phyloP scores from a whole-genome alignment of 139 green algal genomes.

The Auxenochlorella pyrenoidosa region DNA sequence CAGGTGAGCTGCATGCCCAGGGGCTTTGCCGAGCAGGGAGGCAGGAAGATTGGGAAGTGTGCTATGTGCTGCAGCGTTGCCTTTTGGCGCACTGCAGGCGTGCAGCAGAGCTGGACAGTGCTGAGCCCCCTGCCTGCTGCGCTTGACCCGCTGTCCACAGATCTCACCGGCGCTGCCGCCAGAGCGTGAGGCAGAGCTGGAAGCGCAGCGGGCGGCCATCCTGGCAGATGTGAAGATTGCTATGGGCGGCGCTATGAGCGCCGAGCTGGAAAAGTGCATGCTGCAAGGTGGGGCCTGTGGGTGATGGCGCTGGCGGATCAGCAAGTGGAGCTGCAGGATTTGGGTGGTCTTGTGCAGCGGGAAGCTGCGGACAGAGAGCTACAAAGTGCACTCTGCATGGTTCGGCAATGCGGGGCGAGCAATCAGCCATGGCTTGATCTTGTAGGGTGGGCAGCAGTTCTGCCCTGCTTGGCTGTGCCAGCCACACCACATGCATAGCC shows the following conservation, averaged over 20 bases:
- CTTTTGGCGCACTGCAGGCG: too few species aligned
- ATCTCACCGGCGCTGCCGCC: background rate
- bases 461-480: background rate
- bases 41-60: too few species aligned
- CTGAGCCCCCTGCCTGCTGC: background rate
- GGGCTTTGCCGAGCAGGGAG: too few species aligned
- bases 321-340: too few species aligned
- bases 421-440: too few species aligned
- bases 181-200: constrained; percentile 11
- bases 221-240: constrained; percentile 41
- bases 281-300: background rate
- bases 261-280: constrained; percentile 44
- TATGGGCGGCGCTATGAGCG: constrained; percentile 40
- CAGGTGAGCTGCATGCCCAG: constrained; percentile 17
- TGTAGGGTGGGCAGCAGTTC: too few species aligned
- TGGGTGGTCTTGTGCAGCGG: background rate
- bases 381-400: background rate
- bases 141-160: background rate
- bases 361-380: too few species aligned
- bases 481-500: background rate
- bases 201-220: constrained; percentile 17
- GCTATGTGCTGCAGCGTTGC: too few species aligned
- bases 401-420: too few species aligned
- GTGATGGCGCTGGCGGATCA: too few species aligned
- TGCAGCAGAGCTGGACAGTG: too few species aligned